These are phyloP conservation scores for Amauroascus niger DNA, from an alignment of 2,329 filamentous ascomycete genomes.

Conservation along the genomic window DNA sequence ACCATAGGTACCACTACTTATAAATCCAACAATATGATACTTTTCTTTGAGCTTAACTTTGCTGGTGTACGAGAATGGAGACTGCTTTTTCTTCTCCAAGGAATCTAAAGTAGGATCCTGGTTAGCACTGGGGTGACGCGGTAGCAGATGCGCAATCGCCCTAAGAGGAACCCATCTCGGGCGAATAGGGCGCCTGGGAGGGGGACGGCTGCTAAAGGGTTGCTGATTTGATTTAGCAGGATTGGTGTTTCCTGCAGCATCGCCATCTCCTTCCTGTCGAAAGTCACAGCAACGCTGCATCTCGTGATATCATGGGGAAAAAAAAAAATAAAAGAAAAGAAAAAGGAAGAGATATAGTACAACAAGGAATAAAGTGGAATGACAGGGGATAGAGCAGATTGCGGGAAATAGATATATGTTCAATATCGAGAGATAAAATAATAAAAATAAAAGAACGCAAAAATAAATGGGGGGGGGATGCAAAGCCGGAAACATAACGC, in stretches of 20 bases:
- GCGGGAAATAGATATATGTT: too few species aligned
- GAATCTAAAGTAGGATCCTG: conserved; percentile 23
- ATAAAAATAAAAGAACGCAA: too few species aligned
- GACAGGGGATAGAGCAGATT: too few species aligned
- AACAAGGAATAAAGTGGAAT: too few species aligned
- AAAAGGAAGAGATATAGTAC: not conserved
- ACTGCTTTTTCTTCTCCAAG: conserved; percentile 34
- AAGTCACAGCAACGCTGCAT: not conserved
- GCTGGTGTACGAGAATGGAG: conserved; percentile 46
- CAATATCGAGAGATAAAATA: too few species aligned
- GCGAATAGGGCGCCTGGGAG: not conserved
- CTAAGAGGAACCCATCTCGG: too few species aligned
- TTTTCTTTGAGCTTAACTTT: conserved; percentile 86
- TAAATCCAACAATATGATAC: conserved; percentile 96
- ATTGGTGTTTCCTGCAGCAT: too few species aligned
- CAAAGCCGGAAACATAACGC: not conserved
- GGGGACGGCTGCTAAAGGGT: not conserved
- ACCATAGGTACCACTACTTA: conserved; percentile 95
- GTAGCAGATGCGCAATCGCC: too few species aligned
- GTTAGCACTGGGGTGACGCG: not conserved
- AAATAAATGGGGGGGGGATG: too few species aligned
- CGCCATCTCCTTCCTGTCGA: not conserved
- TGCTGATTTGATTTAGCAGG: not conserved
- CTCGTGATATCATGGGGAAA: not conserved
- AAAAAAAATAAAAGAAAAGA: not conserved